phyloP scores from a whole-genome alignment of 441 rosid species.

The Aquilaria agallochum region DNA sequence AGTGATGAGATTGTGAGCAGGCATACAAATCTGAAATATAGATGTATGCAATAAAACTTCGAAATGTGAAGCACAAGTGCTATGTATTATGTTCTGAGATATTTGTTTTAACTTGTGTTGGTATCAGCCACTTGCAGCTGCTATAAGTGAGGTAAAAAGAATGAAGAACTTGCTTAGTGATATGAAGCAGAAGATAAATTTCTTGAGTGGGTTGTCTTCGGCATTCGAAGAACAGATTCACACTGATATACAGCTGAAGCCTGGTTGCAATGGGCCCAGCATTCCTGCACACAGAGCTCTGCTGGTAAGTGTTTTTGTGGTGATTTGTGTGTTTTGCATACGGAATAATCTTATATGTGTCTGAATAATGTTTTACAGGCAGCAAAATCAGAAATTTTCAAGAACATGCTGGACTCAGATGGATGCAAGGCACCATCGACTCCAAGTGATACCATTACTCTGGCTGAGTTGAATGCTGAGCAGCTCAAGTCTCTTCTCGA shows the following conservation, averaged over 20 bases:
- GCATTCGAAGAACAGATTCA: constrained; percentile 44
- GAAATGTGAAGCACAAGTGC: too few species aligned
- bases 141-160: constrained; percentile 44
- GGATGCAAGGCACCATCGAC: constrained; percentile 35
- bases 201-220: constrained; percentile 37
- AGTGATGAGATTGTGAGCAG: too few species aligned
- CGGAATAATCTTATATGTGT: too few species aligned
- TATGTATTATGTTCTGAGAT: background rate
- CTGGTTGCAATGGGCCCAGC: constrained; percentile 39
- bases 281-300: constrained; percentile 53
- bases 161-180: constrained; percentile 54
- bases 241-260: constrained; percentile 45
- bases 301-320: constrained; percentile 27
- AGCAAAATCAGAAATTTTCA: constrained; percentile 66
- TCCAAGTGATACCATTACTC: constrained; percentile 33
- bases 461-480: constrained; percentile 40
- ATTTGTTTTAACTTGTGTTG: background rate
- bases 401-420: constrained; percentile 63
- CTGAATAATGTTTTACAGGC: constrained; percentile 28
- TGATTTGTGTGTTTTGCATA: too few species aligned
- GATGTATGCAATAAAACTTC: too few species aligned
- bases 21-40: too few species aligned
- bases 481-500: constrained; percentile 56
- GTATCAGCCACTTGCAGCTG: constrained; percentile 46
- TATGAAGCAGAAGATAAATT: constrained; percentile 46